Evolutionary conservation across 129 eudicot species (phyloP), one percentile per base, ranked within the genome.

Genomic region (Oenanthe sinensis): DNA sequence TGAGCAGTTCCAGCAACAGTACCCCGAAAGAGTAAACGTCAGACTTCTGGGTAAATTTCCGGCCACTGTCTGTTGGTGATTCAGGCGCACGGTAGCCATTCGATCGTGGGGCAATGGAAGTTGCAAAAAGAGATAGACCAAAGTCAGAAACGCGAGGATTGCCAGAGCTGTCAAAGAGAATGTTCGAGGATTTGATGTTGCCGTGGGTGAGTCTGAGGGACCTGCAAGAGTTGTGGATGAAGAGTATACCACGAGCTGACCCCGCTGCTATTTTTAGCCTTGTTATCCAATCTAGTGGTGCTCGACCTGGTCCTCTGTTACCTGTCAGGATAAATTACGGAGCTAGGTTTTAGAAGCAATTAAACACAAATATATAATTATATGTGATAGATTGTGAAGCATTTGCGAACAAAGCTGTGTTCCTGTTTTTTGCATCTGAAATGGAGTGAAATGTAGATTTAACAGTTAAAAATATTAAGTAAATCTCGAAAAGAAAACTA

Each of bases 21-120:
- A 96, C 94, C 70, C 99, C 97, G 16, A 96, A 96, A 3, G 96
- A 90, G 85, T 96, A 96, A 22, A 96, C 88, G 54, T 96, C 99
- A 0, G 97, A 87, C 48, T 86, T 90, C 44, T 86, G 91, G 79
- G 91, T 90, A 40, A 85, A 63, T 63, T 86, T 90, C 0, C 93
- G 85, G 44, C 82, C 85, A 65, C 80, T 87, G n/a, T 84, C 55
- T 0, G 79, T 16, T 55, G 85, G 78, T 44, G 86, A 55, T 78
- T 96, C 97, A 0, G 99, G 99, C 12, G 99, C 97, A 9, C 90
- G 87, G 84, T 96, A 92, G 80, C 95, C 93, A 26, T 79, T 63
- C 73, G 93, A 88, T 42, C 85, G 84, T 43, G 84, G 83, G 75
- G 40, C 70, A 15, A 79, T 77, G 0, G 91, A 48, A 12, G 77